A percentile compares a stretch with the other conserved stretches of the same genome.
Evolutionary conservation across 2,329 filamentous ascomycete genomes (phyloP).

Genomic region (Hymenoscyphus fraxineus): DNA sequence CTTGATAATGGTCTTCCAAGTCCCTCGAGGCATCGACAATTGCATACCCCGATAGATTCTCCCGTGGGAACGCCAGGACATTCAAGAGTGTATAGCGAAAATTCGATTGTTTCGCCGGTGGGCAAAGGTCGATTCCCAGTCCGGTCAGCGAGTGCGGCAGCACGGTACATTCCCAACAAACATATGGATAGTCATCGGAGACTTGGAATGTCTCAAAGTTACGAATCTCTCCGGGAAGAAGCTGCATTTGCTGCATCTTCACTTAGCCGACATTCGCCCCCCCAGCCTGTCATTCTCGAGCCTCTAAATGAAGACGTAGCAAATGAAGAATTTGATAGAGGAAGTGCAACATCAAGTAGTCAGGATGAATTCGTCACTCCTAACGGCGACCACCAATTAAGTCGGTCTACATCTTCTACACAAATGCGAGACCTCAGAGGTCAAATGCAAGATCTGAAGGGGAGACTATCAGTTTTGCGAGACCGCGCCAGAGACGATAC

Average conservation of each 20-base stretch:
- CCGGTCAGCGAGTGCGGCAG: constrained; percentile 62
- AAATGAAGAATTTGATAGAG: constrained; percentile 23
- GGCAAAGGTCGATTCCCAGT: constrained; percentile 44
- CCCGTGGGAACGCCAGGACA: constrained; percentile 45
- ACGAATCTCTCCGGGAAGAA: constrained; percentile 17
- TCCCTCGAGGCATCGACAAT: constrained; percentile 27
- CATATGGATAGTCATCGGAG: constrained; percentile 20
- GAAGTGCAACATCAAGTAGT: constrained; percentile 24
- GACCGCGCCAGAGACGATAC: constrained; percentile 62
- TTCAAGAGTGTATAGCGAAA: constrained; percentile 59
- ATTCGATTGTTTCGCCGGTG: constrained; percentile 46
- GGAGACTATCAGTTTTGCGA: constrained; percentile 63
- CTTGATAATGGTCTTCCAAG: constrained; percentile 21
- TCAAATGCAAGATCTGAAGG: constrained; percentile 66
- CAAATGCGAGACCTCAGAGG: constrained; percentile 58
- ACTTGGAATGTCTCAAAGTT: constrained; percentile 8
- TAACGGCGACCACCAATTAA: constrained; percentile 22
- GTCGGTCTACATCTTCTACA: constrained; percentile 32
- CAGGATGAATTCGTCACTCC: constrained; percentile 25
- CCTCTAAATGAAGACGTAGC: constrained; percentile 52
- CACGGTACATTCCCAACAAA: constrained; percentile 42
- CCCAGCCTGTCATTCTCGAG: constrained; percentile 41
- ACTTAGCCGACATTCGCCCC: constrained; percentile 24
- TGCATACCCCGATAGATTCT: constrained; percentile 22
- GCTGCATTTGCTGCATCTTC: constrained; percentile 12